Conservation (phyloP, 2,329 filamentous ascomycete genomes). For the Colletotrichum liaoningense region DNA sequence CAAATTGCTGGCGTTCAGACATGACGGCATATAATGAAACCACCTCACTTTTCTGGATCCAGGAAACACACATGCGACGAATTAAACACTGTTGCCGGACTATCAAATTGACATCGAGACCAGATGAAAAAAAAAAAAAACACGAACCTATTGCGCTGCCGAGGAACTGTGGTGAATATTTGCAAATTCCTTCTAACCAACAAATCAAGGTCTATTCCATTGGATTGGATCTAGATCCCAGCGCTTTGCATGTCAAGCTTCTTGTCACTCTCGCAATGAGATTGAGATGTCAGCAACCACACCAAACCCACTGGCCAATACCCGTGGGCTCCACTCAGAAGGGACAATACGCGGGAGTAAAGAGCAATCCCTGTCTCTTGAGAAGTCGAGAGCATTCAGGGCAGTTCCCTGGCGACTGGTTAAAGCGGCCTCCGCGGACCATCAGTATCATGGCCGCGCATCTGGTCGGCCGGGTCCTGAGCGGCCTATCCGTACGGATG, state of each 20-base stretch:
- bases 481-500: neutral
- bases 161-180: neutral
- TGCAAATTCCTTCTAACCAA: neutral
- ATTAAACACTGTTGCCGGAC: neutral
- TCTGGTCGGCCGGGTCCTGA: neutral
- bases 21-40: conserved; percentile 14
- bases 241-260: conserved; percentile 19
- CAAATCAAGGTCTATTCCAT: neutral
- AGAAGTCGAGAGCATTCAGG: neutral
- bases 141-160: neutral
- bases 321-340: neutral
- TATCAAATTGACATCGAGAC: neutral
- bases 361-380: neutral
- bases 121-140: neutral
- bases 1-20: neutral
- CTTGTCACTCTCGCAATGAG: conserved; percentile 6
- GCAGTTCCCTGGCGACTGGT: neutral
- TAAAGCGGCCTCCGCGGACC: neutral
- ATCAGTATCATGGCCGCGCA: neutral
- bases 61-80: neutral
- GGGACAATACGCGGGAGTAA: neutral
- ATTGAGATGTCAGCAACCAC: conserved; percentile 10
- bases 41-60: neutral
- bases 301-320: neutral
- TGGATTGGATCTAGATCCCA: conserved; percentile 4